Evolutionary conservation across 2,329 filamentous ascomycete genomes (phyloP).

Genomic region (Penicillium psychrosexuale): DNA sequence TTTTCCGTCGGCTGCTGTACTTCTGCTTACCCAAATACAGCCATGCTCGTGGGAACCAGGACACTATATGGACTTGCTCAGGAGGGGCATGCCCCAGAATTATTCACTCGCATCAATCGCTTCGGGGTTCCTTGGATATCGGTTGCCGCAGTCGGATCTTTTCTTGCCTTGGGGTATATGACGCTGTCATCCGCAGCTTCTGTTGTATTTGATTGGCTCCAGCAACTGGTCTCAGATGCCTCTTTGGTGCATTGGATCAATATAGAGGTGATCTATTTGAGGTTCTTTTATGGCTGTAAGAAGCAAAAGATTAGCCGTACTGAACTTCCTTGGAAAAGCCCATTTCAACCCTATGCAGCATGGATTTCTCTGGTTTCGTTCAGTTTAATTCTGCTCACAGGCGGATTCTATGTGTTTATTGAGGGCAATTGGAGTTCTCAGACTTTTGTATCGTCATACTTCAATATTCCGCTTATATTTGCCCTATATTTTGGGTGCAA

Average conservation of each 20-base stretch:
- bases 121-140: slow-evolving; percentile 56
- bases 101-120: slow-evolving; percentile 36
- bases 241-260: slow-evolving; percentile 55
- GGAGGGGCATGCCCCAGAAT: slow-evolving; percentile 33
- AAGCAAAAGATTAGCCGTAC: slow-evolving; percentile 34
- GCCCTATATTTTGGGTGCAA: slow-evolving; percentile 45
- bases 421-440: slow-evolving; percentile 47
- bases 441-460: slow-evolving; percentile 56
- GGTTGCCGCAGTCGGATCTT: slow-evolving; percentile 46
- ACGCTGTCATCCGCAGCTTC: slow-evolving; percentile 56
- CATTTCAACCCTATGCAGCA: slow-evolving; percentile 58
- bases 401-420: slow-evolving; percentile 55
- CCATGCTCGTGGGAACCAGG: slow-evolving; percentile 32
- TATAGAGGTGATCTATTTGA: slow-evolving; percentile 54
- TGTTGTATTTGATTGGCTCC: slow-evolving; percentile 62
- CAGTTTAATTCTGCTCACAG: slow-evolving; percentile 59
- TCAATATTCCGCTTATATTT: slow-evolving; percentile 59
- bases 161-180: slow-evolving; percentile 60
- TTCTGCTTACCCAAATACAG: not conserved
- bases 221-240: slow-evolving; percentile 53
- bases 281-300: slow-evolving; percentile 48
- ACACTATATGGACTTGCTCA: slow-evolving; percentile 36
- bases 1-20: not conserved
- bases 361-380: slow-evolving; percentile 53
- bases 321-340: slow-evolving; percentile 48